These are phyloP conservation scores for Salvia miltiorrhiza DNA, from an alignment of 257 asterid species.

Conservation along the genomic window DNA sequence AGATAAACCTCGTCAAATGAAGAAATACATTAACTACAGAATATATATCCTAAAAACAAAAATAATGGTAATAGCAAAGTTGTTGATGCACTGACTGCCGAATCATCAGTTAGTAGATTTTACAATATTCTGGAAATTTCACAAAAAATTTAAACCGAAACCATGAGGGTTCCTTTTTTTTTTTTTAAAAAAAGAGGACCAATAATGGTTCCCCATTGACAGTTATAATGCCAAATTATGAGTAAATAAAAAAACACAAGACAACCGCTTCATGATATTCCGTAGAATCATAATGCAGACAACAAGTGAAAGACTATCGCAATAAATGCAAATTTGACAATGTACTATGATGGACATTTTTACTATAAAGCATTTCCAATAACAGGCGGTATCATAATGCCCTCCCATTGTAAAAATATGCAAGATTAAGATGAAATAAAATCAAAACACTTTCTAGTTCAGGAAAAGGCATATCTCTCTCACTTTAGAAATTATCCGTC, in stretches of 20 bases:
- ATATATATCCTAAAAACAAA: background rate
- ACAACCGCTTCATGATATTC: background rate
- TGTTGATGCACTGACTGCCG: conserved; percentile 2
- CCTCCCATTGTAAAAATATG: background rate
- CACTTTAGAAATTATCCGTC: background rate
- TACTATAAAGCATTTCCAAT: background rate
- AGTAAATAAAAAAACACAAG: background rate
- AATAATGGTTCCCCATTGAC: no score
- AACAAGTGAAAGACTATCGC: background rate
- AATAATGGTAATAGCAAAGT: background rate
- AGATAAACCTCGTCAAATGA: background rate
- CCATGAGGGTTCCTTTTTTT: no score
- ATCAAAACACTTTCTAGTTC: background rate
- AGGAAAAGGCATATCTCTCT: background rate
- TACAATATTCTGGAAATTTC: background rate
- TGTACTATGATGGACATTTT: background rate
- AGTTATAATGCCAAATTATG: background rate
- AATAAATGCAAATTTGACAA: background rate
- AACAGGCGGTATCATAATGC: background rate
- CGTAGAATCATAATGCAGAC: background rate
- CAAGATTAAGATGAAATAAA: conserved; percentile 1
- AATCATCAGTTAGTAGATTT: conserved; percentile 8
- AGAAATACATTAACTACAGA: background rate
- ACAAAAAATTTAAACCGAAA: no score
- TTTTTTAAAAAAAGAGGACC: no score